These are phyloP conservation scores for Aspergillus persii DNA, from an alignment of 2,329 filamentous ascomycete genomes.

Conservation along the genomic window DNA sequence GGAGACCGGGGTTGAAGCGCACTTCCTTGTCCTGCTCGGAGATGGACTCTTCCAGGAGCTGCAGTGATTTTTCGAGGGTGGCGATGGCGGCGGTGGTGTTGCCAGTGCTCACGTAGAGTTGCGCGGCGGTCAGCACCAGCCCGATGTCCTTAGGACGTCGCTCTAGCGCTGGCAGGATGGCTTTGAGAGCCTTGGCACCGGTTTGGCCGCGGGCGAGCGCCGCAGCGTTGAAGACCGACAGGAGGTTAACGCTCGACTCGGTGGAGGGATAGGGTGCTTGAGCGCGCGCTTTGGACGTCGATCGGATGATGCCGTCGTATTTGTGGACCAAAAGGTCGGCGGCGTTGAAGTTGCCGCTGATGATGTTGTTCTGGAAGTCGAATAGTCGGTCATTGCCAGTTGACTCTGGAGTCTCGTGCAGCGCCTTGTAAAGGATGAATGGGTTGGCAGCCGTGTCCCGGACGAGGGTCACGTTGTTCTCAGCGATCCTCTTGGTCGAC, in stretches of 20 bases:
- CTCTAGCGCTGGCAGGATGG: constrained; percentile 67
- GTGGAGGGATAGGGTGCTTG: constrained; percentile 49
- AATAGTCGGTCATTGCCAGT: constrained; percentile 57
- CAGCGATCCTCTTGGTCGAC: constrained; percentile 59
- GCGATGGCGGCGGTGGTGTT: constrained; percentile 71
- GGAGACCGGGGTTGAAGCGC: constrained; percentile 78
- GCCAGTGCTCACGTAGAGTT: constrained; percentile 72
- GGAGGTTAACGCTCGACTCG: constrained; percentile 52
- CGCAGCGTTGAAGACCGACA: constrained; percentile 69
- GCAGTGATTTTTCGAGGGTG: constrained; percentile 74
- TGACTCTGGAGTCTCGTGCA: constrained; percentile 49
- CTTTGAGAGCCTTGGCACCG: constrained; percentile 67
- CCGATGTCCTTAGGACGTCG: constrained; percentile 77
- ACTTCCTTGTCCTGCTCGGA: constrained; percentile 61
- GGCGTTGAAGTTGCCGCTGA: constrained; percentile 56
- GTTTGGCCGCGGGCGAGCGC: constrained; percentile 61
- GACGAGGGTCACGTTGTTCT: constrained; percentile 56
- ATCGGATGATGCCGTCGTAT: constrained; percentile 57
- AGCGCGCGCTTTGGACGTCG: constrained; percentile 52
- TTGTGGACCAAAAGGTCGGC: constrained; percentile 61
- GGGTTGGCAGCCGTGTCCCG: constrained; percentile 52
- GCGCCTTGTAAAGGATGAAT: constrained; percentile 56
- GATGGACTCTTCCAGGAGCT: constrained; percentile 63
- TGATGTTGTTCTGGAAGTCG: constrained; percentile 54
- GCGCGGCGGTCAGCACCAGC: constrained; percentile 73